Conservation (phyloP, 2,329 filamentous ascomycete genomes). For the Epichloe sylvatica region DNA sequence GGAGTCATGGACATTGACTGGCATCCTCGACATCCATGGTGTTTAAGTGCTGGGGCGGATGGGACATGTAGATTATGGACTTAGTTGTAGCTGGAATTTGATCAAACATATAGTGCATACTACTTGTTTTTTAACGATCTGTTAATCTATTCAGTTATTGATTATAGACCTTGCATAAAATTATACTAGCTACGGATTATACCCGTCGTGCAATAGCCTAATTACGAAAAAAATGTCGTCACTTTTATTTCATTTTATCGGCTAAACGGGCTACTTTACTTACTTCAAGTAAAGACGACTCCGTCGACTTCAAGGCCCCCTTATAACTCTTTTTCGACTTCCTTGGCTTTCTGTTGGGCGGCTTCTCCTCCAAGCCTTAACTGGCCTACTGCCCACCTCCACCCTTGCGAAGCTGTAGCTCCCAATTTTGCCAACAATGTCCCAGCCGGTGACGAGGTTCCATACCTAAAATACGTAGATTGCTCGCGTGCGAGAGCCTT, state of each 20-base stretch:
- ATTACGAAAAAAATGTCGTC: too few relatives aligned
- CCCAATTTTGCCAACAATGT: slow-evolving; percentile 52
- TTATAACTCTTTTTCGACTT: slow-evolving; percentile 14
- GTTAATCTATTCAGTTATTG: too few relatives aligned
- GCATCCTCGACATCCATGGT: slow-evolving; percentile 91
- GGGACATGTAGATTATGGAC: slow-evolving; percentile 86
- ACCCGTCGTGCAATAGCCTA: too few relatives aligned
- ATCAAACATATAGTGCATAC: too few relatives aligned
- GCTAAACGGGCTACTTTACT: too few relatives aligned
- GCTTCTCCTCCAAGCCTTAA: slow-evolving; percentile 33
- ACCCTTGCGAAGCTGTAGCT: slow-evolving; percentile 32
- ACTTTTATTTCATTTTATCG: too few relatives aligned
- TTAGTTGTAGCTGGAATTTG: slow-evolving; percentile 18
- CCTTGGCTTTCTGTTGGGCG: slow-evolving; percentile 32
- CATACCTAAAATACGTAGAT: slow-evolving; percentile 63
- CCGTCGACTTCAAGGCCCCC: neutral
- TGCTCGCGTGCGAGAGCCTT: slow-evolving; percentile 59
- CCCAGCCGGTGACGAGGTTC: slow-evolving; percentile 50
- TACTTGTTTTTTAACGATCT: too few relatives aligned
- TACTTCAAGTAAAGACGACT: neutral
- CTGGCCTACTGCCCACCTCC: slow-evolving; percentile 38
- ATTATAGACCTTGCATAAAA: too few relatives aligned
- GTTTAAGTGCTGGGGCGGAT: slow-evolving; percentile 85
- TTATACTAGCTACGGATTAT: too few relatives aligned
- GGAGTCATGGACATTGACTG: slow-evolving; percentile 91